Evolutionary conservation across 305 asterid species (phyloP).

Genomic region (Fraxinus platypoda): DNA sequence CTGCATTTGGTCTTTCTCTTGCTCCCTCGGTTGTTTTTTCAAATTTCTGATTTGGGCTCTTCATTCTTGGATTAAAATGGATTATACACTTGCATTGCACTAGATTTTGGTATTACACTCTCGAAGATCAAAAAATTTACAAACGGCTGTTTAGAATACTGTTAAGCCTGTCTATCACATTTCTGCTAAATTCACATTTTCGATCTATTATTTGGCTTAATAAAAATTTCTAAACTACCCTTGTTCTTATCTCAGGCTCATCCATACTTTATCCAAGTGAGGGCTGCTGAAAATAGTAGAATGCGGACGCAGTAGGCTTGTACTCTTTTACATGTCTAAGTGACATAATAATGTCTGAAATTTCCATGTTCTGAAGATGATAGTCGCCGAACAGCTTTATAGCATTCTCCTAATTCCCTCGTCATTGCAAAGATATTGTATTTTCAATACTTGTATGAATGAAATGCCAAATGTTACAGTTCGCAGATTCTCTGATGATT

Average conservation of each 20-base stretch:
- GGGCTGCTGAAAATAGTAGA: neutral
- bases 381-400: neutral
- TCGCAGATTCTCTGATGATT: neutral
- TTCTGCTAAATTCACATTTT: neutral
- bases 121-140: neutral
- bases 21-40: neutral
- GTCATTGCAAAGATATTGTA: neutral
- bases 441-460: neutral
- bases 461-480: neutral
- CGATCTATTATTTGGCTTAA: neutral
- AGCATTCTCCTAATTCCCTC: neutral
- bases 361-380: neutral
- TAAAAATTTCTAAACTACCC: neutral
- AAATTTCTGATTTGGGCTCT: neutral
- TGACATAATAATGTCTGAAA: neutral
- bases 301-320: neutral
- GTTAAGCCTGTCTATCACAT: neutral
- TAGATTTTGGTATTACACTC: neutral
- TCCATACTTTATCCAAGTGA: neutral
- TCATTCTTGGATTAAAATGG: neutral
- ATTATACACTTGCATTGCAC: neutral
- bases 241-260: neutral
- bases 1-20: neutral
- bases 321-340: neutral
- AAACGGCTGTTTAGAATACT: neutral